A percentile compares a stretch with the other conserved stretches of the same genome.
phyloP scores from a whole-genome alignment of 306 rosid genomes.

The Cyclanthera cordifolia region DNA sequence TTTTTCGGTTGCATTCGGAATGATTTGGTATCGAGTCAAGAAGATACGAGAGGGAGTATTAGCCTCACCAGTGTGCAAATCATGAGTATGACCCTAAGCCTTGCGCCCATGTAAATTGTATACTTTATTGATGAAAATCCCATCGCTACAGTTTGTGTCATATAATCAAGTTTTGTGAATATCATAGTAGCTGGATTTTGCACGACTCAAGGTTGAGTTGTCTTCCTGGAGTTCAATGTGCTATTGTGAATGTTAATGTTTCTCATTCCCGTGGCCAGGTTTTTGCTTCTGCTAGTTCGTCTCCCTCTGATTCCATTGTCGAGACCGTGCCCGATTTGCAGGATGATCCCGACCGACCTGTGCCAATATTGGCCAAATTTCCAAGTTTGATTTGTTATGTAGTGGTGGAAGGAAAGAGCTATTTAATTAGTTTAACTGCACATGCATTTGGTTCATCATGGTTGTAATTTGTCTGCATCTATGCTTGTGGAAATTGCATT shows the following conservation, averaged over 20 bases:
- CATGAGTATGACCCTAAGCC: neutral
- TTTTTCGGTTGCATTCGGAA: conserved; percentile 7
- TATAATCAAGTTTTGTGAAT: conserved; percentile 12
- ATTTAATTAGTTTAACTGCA: neutral
- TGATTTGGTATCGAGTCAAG: neutral
- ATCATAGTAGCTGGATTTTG: conserved; percentile 11
- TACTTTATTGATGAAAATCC: neutral
- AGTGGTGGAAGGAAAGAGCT: neutral
- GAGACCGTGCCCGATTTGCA: neutral
- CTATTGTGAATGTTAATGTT: neutral
- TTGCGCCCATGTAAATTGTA: conserved; percentile 9
- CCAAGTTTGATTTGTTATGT: neutral
- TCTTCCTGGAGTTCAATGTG: conserved; percentile 1
- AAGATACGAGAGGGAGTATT: neutral
- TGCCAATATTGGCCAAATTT: neutral
- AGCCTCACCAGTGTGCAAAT: conserved; percentile 8
- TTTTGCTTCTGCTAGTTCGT: neutral
- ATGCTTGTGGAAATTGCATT: neutral
- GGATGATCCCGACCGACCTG: neutral
- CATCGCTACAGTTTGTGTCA: conserved; percentile 1
- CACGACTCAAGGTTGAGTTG: neutral
- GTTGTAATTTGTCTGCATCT: neutral
- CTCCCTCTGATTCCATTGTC: neutral
- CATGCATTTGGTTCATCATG: neutral
- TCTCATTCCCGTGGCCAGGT: neutral